Evolutionary conservation across 2,329 filamentous ascomycete species (phyloP).

Genomic region (Xylariaceae sp.): DNA sequence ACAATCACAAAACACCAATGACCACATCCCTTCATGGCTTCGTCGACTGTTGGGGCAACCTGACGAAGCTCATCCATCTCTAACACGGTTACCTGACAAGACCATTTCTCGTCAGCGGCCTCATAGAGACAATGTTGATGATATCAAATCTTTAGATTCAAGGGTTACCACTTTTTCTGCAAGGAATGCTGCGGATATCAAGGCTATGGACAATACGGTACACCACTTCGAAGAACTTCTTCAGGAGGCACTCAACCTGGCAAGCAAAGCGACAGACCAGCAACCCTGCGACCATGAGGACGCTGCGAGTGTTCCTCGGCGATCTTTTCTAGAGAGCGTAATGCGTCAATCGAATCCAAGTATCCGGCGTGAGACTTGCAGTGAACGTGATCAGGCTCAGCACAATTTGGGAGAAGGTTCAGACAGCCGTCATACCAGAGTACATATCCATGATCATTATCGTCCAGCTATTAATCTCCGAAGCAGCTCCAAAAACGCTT

Average conservation of each 20-base stretch:
- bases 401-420: no score
- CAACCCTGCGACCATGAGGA: conserved; percentile 20
- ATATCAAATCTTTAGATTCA: conserved; percentile 12
- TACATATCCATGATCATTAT: conserved; percentile 23
- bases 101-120: conserved; percentile 19
- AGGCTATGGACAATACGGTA: conserved; percentile 24
- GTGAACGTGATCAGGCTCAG: no score
- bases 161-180: conserved; percentile 26
- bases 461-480: conserved; percentile 14
- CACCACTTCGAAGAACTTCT: conserved; percentile 44
- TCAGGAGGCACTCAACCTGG: conserved; percentile 43
- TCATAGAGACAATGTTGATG: conserved; percentile 16
- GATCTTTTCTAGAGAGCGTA: no score
- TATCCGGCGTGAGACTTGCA: no score
- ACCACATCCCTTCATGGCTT: conserved; percentile 26
- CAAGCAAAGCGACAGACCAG: conserved; percentile 37
- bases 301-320: no score
- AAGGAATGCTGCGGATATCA: conserved; percentile 20
- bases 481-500: conserved; percentile 6
- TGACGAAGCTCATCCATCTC: conserved; percentile 10
- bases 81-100: conserved; percentile 27
- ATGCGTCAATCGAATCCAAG: no score
- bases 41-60: conserved; percentile 25
- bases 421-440: no score
- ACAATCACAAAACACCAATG: conserved; percentile 6